Conservation (phyloP, 345 rosid genomes). For the Salix brachista region DNA sequence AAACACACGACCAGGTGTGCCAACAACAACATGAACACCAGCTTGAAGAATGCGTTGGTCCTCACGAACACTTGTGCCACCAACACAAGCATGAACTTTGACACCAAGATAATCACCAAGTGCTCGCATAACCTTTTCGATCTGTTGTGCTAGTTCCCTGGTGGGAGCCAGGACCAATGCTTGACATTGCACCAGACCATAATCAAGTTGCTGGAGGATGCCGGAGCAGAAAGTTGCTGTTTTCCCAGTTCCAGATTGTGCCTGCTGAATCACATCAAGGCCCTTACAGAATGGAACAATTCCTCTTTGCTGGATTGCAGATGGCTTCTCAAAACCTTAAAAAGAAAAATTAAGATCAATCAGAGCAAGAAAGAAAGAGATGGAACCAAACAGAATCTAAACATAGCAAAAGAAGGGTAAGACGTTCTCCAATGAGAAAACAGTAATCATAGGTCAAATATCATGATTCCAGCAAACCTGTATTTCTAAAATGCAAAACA, state of each 20-base stretch:
- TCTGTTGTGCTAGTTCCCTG: slow-evolving; percentile 88
- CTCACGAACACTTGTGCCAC: slow-evolving; percentile 94
- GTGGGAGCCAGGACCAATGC: slow-evolving; percentile 89
- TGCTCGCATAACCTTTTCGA: slow-evolving; percentile 95
- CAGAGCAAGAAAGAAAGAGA: not conserved
- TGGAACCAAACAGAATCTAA: not conserved
- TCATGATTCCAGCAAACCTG: not conserved
- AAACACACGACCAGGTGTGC: slow-evolving; percentile 96
- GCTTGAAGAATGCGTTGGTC: slow-evolving; percentile 86
- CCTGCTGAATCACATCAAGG: slow-evolving; percentile 93
- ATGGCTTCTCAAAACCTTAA: slow-evolving; percentile 76
- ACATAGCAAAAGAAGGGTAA: not conserved
- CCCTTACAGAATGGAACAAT: slow-evolving; percentile 91
- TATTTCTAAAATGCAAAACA: not conserved
- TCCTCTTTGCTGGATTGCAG: slow-evolving; percentile 96
- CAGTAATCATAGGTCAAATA: not conserved
- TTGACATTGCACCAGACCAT: slow-evolving; percentile 62
- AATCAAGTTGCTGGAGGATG: slow-evolving; percentile 80
- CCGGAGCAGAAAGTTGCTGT: slow-evolving; percentile 97
- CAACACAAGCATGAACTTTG: slow-evolving; percentile 93
- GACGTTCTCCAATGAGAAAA: not conserved
- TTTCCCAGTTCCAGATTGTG: slow-evolving; percentile 93
- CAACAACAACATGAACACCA: slow-evolving; percentile 95
- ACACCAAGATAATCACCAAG: slow-evolving; percentile 90
- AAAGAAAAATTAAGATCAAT: not conserved